Base-by-base conservation (phyloP, 352 stramenopile species). In the Phytopythium boreale region DNA sequence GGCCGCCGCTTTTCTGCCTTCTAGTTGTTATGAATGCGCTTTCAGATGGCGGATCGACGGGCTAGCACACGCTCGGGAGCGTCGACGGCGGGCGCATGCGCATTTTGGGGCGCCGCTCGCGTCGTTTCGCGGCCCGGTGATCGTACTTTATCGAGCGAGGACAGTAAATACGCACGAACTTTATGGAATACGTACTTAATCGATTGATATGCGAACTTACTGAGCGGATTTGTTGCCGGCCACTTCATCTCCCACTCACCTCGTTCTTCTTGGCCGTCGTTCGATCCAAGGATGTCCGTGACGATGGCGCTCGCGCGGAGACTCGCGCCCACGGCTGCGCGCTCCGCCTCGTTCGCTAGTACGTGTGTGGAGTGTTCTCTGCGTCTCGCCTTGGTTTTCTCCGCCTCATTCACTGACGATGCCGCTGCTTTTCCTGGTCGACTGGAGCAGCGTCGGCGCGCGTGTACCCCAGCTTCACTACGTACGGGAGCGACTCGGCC, bases 401-500 rank as follows among this genome's bases (percentile, higher is more conserved):
- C 10, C 15, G 17, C 1, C 19, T 49, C 20, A 3, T 10, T 24
- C 24, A 4, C 43, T 55, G 31, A 27, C 31, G 52, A 15, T 8
- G 52, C 3, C 37, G 34, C 11, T 12, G 27, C 14, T 34, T 4
- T 22, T 29, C 4, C 50, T 46, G 55, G 9, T 12, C 1, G 12
- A 17, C n/a, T 49, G 46, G 62, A 63, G 59, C 56, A 85, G 76
- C 77, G 36, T 66, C 73, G 53, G 74, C 79, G 63, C 86, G 86
- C 41, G 81, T 89, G 43, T 94, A 91, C 69, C 86, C 86, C 17
- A 91, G 74, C 64, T 93, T 94, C 64, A 79, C 76, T 24, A 61
- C 80, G 27, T 94, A 94, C 58, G 79, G 86, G 60, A 88, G 74
- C 47, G 80, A 91, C 55, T 80, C 84, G 20, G 81, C 80, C 27